These are phyloP conservation scores for Salinomyces thailandicus DNA, from an alignment of 2,329 filamentous ascomycete genomes.

Conservation along the genomic window DNA sequence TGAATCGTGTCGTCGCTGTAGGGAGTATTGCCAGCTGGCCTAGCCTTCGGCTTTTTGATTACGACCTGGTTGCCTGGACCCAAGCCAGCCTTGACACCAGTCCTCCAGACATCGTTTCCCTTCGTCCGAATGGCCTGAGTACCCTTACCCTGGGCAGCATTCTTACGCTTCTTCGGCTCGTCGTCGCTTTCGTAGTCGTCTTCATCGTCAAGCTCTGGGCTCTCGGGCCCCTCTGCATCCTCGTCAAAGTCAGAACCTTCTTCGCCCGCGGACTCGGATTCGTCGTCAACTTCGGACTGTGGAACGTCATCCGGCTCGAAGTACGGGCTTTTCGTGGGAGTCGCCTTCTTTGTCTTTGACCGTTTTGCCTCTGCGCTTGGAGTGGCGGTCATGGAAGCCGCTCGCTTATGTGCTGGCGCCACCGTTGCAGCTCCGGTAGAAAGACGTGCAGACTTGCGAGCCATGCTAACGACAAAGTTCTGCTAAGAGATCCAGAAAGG, in stretches of 20 bases:
- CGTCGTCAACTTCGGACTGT: constrained; percentile 18
- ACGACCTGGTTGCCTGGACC: constrained; percentile 51
- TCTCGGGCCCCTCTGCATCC: constrained; percentile 23
- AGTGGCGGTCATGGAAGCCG: constrained; percentile 11
- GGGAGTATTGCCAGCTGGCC: constrained; percentile 47
- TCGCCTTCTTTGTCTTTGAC: constrained; percentile 19
- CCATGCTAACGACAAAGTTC: too few relatives aligned
- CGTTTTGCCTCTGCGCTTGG: constrained; percentile 11
- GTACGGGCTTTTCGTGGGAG: constrained; percentile 42
- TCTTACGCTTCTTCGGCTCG: constrained; percentile 11
- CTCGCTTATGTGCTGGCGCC: constrained; percentile 17
- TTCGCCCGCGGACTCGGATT: constrained; percentile 13
- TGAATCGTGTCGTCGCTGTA: constrained; percentile 50
- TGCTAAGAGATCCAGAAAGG: too few relatives aligned
- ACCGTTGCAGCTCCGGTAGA: constrained; percentile 7
- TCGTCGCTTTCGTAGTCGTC: constrained; percentile 26
- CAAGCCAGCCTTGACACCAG: constrained; percentile 44
- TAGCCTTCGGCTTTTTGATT: constrained; percentile 53
- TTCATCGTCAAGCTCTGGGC: constrained; percentile 21
- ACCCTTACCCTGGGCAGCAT: constrained; percentile 9
- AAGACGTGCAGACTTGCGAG: constrained; percentile 19
- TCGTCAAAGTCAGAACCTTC: constrained; percentile 26
- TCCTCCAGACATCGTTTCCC: constrained; percentile 41
- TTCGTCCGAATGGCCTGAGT: constrained; percentile 4
- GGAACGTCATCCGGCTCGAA: constrained; percentile 26